A percentile compares a stretch with the other conserved stretches of the same genome.
Conservation (phyloP, 2,329 filamentous ascomycete species). For the Stachybotrys chlorohalonatus region DNA sequence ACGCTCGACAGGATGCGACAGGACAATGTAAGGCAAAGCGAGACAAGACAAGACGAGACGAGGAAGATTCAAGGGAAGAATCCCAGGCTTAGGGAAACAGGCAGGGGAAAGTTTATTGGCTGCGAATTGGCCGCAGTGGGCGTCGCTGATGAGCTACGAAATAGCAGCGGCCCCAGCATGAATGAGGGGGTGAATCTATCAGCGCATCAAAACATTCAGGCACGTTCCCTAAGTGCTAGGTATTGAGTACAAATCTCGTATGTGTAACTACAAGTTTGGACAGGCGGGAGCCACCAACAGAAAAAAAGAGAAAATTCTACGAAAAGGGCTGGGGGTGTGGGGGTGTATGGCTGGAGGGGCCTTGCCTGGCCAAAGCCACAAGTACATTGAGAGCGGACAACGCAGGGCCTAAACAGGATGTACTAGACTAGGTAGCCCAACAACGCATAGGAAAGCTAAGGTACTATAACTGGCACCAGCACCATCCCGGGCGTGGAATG, state of each 20-base stretch:
- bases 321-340: background rate
- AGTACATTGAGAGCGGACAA: background rate
- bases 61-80: background rate
- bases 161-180: background rate
- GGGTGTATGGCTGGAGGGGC: background rate
- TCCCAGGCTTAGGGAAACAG: background rate
- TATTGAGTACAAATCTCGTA: background rate
- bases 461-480: background rate
- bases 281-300: background rate
- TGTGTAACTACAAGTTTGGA: background rate
- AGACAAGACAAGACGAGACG: slow-evolving; percentile 4
- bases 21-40: slow-evolving; percentile 12
- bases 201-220: background rate
- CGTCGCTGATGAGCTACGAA: background rate
- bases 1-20: slow-evolving; percentile 10
- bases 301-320: background rate
- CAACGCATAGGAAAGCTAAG: background rate
- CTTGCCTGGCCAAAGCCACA: background rate
- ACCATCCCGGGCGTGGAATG: background rate
- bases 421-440: background rate
- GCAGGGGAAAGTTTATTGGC: background rate
- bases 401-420: background rate
- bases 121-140: background rate
- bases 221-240: background rate
- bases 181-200: background rate